Percentiles rank a stretch among this genome's conserved stretches.
Conservation (phyloP, 805 yeast genomes). For the Yarrowia sp. region DNA sequence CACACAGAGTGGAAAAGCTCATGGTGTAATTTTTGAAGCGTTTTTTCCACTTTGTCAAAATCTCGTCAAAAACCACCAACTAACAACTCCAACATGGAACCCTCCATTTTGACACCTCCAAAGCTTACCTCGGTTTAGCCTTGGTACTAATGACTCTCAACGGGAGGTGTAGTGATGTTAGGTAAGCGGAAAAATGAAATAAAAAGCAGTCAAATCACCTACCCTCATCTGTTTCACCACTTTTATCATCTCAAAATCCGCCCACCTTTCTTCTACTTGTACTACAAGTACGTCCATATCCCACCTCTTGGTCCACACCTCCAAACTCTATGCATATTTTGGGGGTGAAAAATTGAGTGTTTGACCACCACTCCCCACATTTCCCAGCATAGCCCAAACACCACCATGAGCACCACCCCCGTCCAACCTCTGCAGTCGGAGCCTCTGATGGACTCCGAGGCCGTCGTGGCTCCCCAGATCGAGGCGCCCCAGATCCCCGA, state of each 20-base stretch:
- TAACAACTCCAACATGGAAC: background rate
- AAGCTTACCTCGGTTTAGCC: background rate
- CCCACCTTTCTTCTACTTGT: background rate
- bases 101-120: background rate
- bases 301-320: background rate
- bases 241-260: background rate
- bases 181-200: no score
- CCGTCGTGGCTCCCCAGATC: slow-evolving; percentile 21
- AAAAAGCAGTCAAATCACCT: no score
- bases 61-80: no score
- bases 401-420: slow-evolving; percentile 35
- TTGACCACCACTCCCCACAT: slow-evolving; percentile 7
- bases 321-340: slow-evolving; percentile 3
- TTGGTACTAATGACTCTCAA: background rate
- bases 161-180: no score
- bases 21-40: no score
- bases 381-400: slow-evolving; percentile 1
- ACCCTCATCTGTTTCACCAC: no score
- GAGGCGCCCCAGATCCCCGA: slow-evolving; percentile 30
- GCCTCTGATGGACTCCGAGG: slow-evolving; percentile 33
- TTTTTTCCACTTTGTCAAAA: no score
- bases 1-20: no score
- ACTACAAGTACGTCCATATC: background rate
- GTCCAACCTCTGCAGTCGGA: slow-evolving; percentile 29
- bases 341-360: slow-evolving; percentile 7